A percentile compares a stretch with the other conserved stretches of the same genome.
phyloP scores from a whole-genome alignment of 2,329 filamentous ascomycete genomes.

The Cladobotryum mycophilum region DNA sequence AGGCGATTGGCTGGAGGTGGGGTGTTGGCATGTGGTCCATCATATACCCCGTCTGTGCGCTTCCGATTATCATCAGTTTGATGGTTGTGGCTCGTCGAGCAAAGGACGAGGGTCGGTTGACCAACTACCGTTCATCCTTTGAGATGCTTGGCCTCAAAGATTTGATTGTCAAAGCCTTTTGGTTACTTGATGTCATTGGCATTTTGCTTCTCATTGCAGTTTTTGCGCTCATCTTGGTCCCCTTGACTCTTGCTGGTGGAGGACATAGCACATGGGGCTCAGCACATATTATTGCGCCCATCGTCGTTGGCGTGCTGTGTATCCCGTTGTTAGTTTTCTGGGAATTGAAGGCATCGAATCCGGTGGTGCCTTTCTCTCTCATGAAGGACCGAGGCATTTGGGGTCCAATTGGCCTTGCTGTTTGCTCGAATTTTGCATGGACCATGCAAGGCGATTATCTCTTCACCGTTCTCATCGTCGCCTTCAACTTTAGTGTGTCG shows the following conservation, averaged over 20 bases:
- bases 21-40: slow-evolving; percentile 60
- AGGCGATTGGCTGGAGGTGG: slow-evolving; percentile 50
- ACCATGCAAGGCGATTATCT: slow-evolving; percentile 59
- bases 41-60: slow-evolving; percentile 52
- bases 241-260: slow-evolving; percentile 41
- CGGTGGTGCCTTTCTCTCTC: slow-evolving; percentile 55
- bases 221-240: slow-evolving; percentile 40
- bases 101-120: slow-evolving; percentile 42
- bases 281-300: slow-evolving; percentile 36
- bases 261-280: slow-evolving; percentile 31
- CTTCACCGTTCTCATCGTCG: slow-evolving; percentile 55
- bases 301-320: slow-evolving; percentile 40
- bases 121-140: slow-evolving; percentile 17
- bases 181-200: slow-evolving; percentile 40
- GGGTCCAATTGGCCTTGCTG: slow-evolving; percentile 54
- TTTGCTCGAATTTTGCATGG: slow-evolving; percentile 53
- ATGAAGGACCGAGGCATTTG: slow-evolving; percentile 60
- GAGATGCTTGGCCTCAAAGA: slow-evolving; percentile 19
- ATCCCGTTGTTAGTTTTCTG: slow-evolving; percentile 47
- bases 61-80: slow-evolving; percentile 51
- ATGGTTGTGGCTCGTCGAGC: slow-evolving; percentile 46
- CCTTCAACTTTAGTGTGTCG: slow-evolving; percentile 52
- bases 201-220: slow-evolving; percentile 40
- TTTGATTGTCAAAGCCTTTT: slow-evolving; percentile 37
- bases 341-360: slow-evolving; percentile 40